Evolutionary conservation across 2,329 filamentous ascomycete species (phyloP).

Genomic region (Helotiales sp.): DNA sequence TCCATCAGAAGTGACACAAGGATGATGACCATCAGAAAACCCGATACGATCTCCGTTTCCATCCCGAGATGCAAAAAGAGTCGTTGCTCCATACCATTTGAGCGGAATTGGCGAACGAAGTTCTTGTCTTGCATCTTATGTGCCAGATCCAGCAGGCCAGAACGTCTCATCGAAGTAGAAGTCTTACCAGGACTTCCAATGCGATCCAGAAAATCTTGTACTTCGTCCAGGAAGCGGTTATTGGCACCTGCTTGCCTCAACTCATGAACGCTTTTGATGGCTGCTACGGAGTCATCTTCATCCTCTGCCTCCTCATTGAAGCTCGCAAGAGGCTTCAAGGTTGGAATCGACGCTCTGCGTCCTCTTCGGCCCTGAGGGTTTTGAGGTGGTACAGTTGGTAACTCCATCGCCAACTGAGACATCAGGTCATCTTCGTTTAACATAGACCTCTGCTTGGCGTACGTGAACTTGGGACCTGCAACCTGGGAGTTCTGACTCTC

Average conservation of each 20-base stretch:
- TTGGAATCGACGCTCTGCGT: constrained; percentile 38
- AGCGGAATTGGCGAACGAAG: constrained; percentile 73
- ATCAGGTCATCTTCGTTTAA: constrained; percentile 43
- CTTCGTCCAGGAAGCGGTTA: constrained; percentile 67
- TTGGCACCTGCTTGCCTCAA: constrained; percentile 69
- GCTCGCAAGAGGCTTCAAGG: constrained; percentile 35
- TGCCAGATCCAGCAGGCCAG: constrained; percentile 63
- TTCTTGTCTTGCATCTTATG: constrained; percentile 64
- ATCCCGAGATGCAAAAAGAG: constrained; percentile 66
- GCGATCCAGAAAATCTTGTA: constrained; percentile 66
- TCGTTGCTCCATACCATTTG: constrained; percentile 72
- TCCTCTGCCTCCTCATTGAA: constrained; percentile 41
- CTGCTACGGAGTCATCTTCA: constrained; percentile 40
- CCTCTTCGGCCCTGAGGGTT: constrained; percentile 26
- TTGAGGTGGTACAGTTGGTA: constrained; percentile 34
- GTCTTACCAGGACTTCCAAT: constrained; percentile 57
- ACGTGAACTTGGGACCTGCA: constrained; percentile 42
- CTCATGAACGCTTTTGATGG: constrained; percentile 68
- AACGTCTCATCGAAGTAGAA: constrained; percentile 58
- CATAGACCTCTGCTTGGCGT: constrained; percentile 44
- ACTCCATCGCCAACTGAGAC: constrained; percentile 38
- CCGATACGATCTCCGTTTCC: constrained; percentile 64
- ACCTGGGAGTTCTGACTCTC: constrained; percentile 39
- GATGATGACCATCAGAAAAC: constrained; percentile 68
- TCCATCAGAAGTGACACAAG: constrained; percentile 65